A percentile compares a stretch with the other conserved stretches of the same genome.
Evolutionary conservation across 441 rosid species (phyloP).

Genomic region (Melianthus villosus): DNA sequence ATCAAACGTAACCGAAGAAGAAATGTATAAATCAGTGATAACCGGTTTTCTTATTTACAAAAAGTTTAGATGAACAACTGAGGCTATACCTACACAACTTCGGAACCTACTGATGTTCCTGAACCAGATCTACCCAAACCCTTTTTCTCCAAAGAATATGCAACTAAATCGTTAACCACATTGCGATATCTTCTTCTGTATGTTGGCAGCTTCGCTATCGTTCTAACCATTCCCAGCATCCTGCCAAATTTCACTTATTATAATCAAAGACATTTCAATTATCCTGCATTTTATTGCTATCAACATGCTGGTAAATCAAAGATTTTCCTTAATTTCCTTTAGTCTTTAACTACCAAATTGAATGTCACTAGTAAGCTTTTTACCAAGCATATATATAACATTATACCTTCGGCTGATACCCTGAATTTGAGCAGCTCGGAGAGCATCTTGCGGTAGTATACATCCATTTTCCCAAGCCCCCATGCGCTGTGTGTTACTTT

Average conservation of each 20-base stretch:
- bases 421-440: conserved; percentile 61
- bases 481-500: conserved; percentile 27
- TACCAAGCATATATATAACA: not conserved
- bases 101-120: conserved; percentile 21
- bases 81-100: conserved; percentile 25
- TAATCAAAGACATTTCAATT: not conserved
- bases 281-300: no score
- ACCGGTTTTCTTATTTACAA: no score
- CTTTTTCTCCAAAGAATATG: conserved; percentile 25
- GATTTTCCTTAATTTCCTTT: no score
- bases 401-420: conserved; percentile 72
- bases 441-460: conserved; percentile 28
- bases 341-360: not conserved
- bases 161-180: conserved; percentile 40
- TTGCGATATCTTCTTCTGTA: conserved; percentile 47
- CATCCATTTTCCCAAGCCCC: conserved; percentile 45
- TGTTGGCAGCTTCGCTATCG: conserved; percentile 52
- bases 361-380: not conserved
- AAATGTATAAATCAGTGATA: no score
- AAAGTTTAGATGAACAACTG: no score
- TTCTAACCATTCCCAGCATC: conserved; percentile 54
- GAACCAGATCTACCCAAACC: conserved; percentile 32
- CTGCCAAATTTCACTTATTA: no score
- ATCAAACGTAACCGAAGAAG: not conserved
- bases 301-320: no score